phyloP scores from a whole-genome alignment of 2,329 filamentous ascomycete species.

The Clonostachys chloroleuca region DNA sequence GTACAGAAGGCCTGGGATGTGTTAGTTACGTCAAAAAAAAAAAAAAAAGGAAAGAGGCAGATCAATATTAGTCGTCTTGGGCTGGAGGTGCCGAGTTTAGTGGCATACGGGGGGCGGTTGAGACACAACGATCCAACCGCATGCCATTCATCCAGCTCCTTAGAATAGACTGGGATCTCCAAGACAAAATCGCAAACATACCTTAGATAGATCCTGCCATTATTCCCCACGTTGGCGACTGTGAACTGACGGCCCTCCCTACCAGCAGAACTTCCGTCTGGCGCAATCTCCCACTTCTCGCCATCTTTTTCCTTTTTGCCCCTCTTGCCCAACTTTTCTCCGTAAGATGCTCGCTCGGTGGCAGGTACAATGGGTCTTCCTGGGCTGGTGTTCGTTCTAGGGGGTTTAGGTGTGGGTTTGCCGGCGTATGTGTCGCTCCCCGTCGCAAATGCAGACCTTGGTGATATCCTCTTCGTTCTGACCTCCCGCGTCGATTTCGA shows the following conservation, averaged over 20 bases:
- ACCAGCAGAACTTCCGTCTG: conserved; percentile 56
- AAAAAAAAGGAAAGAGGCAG: no score
- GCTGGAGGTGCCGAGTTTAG: no score
- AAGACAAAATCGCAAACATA: conserved; percentile 32
- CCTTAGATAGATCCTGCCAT: conserved; percentile 79
- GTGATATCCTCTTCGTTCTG: no score
- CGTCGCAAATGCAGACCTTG: no score
- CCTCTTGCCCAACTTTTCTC: conserved; percentile 20
- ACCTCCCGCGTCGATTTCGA: no score
- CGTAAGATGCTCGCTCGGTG: conserved; percentile 39
- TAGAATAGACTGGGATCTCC: no score
- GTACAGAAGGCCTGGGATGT: conserved; percentile 49
- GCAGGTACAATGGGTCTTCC: conserved; percentile 31
- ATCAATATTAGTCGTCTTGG: no score
- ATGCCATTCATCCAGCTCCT: not conserved
- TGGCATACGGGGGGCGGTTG: not conserved
- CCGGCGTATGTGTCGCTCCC: no score
- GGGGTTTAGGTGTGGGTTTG: no score
- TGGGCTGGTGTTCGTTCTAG: not conserved
- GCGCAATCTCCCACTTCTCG: conserved; percentile 50
- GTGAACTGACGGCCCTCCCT: conserved; percentile 70
- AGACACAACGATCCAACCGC: no score
- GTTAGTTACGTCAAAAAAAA: not conserved
- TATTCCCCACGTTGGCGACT: conserved; percentile 78
- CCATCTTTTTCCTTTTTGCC: conserved; percentile 49